A percentile compares a stretch with the other conserved stretches of the same genome.
These are phyloP conservation scores for Prillingera fragicola DNA, from an alignment of 1,284 basidiomycete genomes.

Conservation along the genomic window DNA sequence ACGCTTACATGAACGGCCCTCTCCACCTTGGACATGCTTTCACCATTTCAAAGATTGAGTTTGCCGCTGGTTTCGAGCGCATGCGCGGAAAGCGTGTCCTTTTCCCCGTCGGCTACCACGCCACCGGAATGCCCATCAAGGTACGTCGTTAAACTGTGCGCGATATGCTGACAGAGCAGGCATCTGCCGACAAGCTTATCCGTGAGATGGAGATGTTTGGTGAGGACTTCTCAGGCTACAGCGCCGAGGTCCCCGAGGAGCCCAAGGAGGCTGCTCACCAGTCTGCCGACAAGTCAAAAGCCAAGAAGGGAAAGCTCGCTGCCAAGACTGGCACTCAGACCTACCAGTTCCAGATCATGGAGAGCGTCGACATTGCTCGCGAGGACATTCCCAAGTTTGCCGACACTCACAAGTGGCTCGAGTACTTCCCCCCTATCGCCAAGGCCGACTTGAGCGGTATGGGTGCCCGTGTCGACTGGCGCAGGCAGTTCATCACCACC, in stretches of 20 bases:
- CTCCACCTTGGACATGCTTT: constrained; percentile 97
- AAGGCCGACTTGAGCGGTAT: constrained; percentile 80
- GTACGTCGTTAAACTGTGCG: constrained; percentile 53
- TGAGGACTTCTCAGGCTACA: constrained; percentile 74
- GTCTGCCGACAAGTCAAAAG: constrained; percentile 57
- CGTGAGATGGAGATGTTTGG: constrained; percentile 97
- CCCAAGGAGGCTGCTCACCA: constrained; percentile 34
- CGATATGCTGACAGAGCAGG: constrained; percentile 52
- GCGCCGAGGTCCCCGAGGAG: constrained; percentile 30
- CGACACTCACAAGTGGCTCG: constrained; percentile 86
- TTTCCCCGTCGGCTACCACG: constrained; percentile 95
- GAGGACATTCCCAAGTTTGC: constrained; percentile 93
- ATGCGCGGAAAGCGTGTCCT: constrained; percentile 92
- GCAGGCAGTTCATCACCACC: constrained; percentile 86
- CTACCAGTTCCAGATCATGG: constrained; percentile 99
- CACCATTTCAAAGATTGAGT: constrained; percentile 98
- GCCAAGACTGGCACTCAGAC: constrained; percentile 90
- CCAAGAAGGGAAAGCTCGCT: constrained; percentile 91
- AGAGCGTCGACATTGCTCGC: constrained; percentile 81
- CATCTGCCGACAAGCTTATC: constrained; percentile 93
- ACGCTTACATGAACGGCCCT: constrained; percentile 97
- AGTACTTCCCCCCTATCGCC: constrained; percentile 95
- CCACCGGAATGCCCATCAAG: constrained; percentile 98
- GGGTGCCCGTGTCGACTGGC: constrained; percentile 96
- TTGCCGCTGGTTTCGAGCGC: constrained; percentile 89